These are phyloP conservation scores for Melaleuca alternifolia DNA, from an alignment of 345 rosid species.

Conservation along the genomic window DNA sequence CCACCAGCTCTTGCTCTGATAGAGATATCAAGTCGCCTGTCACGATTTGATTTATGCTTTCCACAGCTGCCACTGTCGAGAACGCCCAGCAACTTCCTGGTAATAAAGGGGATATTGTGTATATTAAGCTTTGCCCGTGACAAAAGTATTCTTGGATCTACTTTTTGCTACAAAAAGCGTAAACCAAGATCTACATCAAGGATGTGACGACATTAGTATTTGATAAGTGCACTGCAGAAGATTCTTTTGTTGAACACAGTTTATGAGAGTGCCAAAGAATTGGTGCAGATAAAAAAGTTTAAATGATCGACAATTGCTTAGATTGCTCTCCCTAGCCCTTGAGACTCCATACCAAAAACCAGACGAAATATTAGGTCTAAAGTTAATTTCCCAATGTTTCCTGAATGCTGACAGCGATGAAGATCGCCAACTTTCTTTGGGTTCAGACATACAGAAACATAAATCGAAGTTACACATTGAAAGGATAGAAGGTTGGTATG, in stretches of 20 bases:
- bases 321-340: neutral
- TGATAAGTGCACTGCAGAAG: neutral
- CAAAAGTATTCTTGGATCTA: neutral
- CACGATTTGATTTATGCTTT: slow-evolving; percentile 73
- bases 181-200: neutral
- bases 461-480: neutral
- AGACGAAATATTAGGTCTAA: neutral
- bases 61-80: slow-evolving; percentile 81
- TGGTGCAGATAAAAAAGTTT: neutral
- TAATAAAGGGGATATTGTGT: neutral
- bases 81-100: slow-evolving; percentile 98
- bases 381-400: neutral
- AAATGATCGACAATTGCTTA: neutral
- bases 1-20: slow-evolving; percentile 88
- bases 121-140: neutral
- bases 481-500: neutral
- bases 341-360: neutral
- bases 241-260: neutral
- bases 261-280: neutral
- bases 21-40: slow-evolving; percentile 56
- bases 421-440: neutral
- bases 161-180: neutral
- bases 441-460: accelerated
- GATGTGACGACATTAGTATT: neutral
- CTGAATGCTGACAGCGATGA: neutral